These are phyloP conservation scores for Phytopythium sindhum DNA, from an alignment of 352 stramenopile genomes.

Conservation along the genomic window DNA sequence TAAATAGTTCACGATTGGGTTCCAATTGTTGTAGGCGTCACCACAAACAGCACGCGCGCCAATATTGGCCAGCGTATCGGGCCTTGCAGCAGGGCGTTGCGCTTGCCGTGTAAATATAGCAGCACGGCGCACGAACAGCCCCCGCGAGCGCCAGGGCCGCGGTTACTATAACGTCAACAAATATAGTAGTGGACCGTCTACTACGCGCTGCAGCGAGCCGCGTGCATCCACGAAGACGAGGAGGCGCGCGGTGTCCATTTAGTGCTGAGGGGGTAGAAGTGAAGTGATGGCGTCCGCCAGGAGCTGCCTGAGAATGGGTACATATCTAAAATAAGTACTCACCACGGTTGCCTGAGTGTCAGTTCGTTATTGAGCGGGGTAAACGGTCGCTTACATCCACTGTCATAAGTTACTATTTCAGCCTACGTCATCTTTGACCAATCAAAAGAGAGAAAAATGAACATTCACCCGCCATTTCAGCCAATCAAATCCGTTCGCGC, in stretches of 20 bases:
- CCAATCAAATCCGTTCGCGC: constrained; percentile 10
- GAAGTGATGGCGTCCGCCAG: not conserved
- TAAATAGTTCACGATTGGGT: not conserved
- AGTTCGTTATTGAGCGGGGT: not conserved
- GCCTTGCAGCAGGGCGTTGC: too few species aligned
- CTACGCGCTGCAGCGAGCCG: too few species aligned
- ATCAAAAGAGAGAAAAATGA: too few species aligned
- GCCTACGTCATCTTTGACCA: not conserved
- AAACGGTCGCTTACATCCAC: not conserved
- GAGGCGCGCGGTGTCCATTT: not conserved
- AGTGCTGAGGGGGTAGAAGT: not conserved
- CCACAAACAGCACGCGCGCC: not conserved
- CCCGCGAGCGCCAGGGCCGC: not conserved
- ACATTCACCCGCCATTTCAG: not conserved
- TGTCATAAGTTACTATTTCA: not conserved
- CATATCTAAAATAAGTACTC: not conserved
- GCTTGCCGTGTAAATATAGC: constrained; percentile 4
- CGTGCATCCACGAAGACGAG: too few species aligned
- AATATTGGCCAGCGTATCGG: not conserved
- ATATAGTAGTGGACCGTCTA: too few species aligned
- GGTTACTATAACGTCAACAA: too few species aligned
- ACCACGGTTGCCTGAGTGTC: not conserved
- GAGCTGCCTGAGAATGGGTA: not conserved
- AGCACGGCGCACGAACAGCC: not conserved
- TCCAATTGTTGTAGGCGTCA: not conserved